Base-by-base conservation (phyloP, 2,329 filamentous ascomycete genomes). In the Simplicillium sp. region DNA sequence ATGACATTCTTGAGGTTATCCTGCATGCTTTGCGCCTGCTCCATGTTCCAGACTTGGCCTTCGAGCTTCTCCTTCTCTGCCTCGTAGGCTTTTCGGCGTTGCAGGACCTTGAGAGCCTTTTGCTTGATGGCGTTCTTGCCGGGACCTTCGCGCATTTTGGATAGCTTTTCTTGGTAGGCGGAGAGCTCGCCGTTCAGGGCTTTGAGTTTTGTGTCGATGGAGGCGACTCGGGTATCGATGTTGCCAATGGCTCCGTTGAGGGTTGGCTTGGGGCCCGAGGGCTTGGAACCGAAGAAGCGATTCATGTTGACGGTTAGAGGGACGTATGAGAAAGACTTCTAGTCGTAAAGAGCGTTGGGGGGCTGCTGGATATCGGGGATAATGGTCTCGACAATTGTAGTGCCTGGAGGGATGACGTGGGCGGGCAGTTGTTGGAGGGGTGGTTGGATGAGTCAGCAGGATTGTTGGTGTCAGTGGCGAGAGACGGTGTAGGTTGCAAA, bases 1-100 rank as follows among this genome's bases (percentile, higher is more conserved):
- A 96, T 96, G 48, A 92, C 90, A 63, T 97, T 97, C 63, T 94
- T 92, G 40, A 98, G 76, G 58, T 97, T 97, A 66, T 97, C 90
- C 68, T 94, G 88, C 90, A 97, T 96, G 75, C 89, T 94, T 59
- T 85, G 84, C 3, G 90, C 89, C 66, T 96, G 89, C 67, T 97
- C 89, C 89, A 98, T 96, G 67, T 97, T 97, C 89, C 89, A 97
- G 16, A 87, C 87, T 66, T 98, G 92, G 49, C 83, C 77, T 65
- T 94, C 85, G 40, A 97, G 80, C 66, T 97, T 89, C 55, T 96
- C 88, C 49, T 90, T 87, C 65, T 96, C 88, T 3, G 78, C 74
- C 66, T 98, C 92, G 77, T 95, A 94, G 64, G 89, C 83, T 60
- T 94, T 95, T 52, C 90, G 84, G 44, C 88, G 84, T 66, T 95